Evolutionary conservation across 2,329 filamentous ascomycete species (phyloP), one percentile per base, ranked within the genome.

Genomic region (Coniochaeta hoffmannii): DNA sequence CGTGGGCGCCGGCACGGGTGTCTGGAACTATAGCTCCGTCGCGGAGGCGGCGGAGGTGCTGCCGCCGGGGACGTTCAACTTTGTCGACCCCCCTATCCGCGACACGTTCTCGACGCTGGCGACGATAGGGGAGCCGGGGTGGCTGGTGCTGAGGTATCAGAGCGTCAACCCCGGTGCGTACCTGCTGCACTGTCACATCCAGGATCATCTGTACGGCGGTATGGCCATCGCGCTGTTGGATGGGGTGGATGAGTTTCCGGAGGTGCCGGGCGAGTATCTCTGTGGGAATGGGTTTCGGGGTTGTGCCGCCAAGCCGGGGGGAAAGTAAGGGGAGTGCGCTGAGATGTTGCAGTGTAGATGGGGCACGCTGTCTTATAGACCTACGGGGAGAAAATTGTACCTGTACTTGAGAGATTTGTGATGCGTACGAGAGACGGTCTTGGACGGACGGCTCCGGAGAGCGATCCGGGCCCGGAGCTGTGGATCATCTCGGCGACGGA

Each of bases 111-210:
- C 58, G 56, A 19, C 32, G 1, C 26, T 32, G 26, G 2, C 30
- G 1, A 24, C 22, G 14, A 28, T n/a, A 11, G 41, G 41, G 4
- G 26, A 12, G 28, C 31, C 50, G 11, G 30, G 19, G n/a, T 78
- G 75, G 75, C 62, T 75, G 46, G 73, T 69, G 0, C 59, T 78
- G 15, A 59, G 75, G 35, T 80, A 79, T 56, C 70, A 76, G 49
- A 72, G 73, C 1, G 64, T 68, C 0, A 76, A 74, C 55, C 74
- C 76, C 0, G 76, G 76, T 0, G 69, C 74, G 0, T 79, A 71
- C 56, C 61, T 80, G 51, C 59, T 80, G 44, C 77, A 80, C 63
- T 80, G 77, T 57, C 76, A 80, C 62, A 73, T 79, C 17, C 68
- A 76, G 58, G 71, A 68, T 8, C 76, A 80, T 65, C 60, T 78